Evolutionary conservation across 108 stramenopile species (phyloP), one percentile per base, ranked within the genome.

Genomic region (Aurantiochytrium sp.): DNA sequence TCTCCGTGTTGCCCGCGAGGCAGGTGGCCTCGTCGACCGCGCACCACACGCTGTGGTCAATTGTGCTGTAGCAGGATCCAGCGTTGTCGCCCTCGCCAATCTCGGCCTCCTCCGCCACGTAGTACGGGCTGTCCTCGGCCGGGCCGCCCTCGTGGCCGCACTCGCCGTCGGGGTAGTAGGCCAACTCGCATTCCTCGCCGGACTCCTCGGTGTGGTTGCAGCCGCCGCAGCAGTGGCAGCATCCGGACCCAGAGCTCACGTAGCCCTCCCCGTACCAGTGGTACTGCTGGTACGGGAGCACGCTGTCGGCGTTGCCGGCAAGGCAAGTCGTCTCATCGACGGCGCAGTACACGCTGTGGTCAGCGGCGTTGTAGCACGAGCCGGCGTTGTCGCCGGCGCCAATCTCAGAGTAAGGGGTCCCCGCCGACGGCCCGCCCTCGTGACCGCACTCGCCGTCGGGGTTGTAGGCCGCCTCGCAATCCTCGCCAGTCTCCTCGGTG

Each of bases 191-290:
- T 34, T 88, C 55, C 6, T 52, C n/a, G 52, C 88, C 73, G 24
- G 73, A 55, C 88, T 88, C 88, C 0, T 10, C 81, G 22, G 73
- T 85, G 88, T 88, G 88, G 55, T 88, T 69, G 85, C 88, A 88
- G 81, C 50, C 37, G 24, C 54, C 54, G n/a, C 37, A 30, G 88
- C 88, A 88, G 55, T 88, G 88, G 81, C 88, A 88, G 85, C 88
- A 88, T n/a, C 88, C 88, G 15, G 12, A 15, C 8, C 59, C 59
- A 19, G 8, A 8, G 19, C 32, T 12, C 15, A 87, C 48, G 48
- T 69, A 69, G 45, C 87, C 87, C 31, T 68, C 68, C 2, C 19
- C 68, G 52, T 87, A 87, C 42, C 45, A 68, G 59, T 10, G 15
- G 24, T 24, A 65, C n/a, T n/a, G n/a, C 8, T 12, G 59, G 59